Evolutionary conservation across 2,329 filamentous ascomycete genomes (phyloP).

Genomic region (Acrodontium crateriforme): DNA sequence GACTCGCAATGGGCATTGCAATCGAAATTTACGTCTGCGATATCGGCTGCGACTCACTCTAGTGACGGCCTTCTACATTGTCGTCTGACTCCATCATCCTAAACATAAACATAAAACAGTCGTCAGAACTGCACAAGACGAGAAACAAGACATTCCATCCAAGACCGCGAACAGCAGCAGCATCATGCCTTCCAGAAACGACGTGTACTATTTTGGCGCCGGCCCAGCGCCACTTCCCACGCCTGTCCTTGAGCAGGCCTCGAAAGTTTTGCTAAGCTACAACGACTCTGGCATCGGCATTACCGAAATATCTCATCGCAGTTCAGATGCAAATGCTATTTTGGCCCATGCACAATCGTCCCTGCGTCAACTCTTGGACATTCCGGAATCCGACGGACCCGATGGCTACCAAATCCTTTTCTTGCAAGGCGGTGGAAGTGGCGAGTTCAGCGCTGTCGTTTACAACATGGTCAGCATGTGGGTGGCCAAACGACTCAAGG

Average conservation of each 20-base stretch:
- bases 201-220: slow-evolving; percentile 78
- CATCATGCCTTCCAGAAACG: slow-evolving; percentile 55
- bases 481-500: slow-evolving; percentile 43
- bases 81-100: no score
- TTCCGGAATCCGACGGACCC: slow-evolving; percentile 66
- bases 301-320: slow-evolving; percentile 83
- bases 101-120: no score
- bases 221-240: slow-evolving; percentile 81
- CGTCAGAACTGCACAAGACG: no score
- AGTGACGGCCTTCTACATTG: no score
- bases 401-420: slow-evolving; percentile 79
- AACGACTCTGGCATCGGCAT: slow-evolving; percentile 69
- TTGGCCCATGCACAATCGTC: slow-evolving; percentile 65
- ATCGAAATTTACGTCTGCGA: not conserved
- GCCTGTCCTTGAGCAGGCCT: slow-evolving; percentile 61
- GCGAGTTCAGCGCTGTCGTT: slow-evolving; percentile 69
- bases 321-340: slow-evolving; percentile 61
- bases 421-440: slow-evolving; percentile 74
- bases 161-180: slow-evolving; percentile 21
- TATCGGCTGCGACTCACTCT: not conserved
- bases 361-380: slow-evolving; percentile 59
- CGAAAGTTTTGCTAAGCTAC: slow-evolving; percentile 68
- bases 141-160: slow-evolving; percentile 26
- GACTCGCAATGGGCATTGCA: slow-evolving; percentile 3
- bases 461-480: slow-evolving; percentile 77